Evolutionary conservation across 495 filamentous ascomycete genomes (phyloP), one percentile per base, ranked within the genome.

Genomic region (Copromyces sp.): DNA sequence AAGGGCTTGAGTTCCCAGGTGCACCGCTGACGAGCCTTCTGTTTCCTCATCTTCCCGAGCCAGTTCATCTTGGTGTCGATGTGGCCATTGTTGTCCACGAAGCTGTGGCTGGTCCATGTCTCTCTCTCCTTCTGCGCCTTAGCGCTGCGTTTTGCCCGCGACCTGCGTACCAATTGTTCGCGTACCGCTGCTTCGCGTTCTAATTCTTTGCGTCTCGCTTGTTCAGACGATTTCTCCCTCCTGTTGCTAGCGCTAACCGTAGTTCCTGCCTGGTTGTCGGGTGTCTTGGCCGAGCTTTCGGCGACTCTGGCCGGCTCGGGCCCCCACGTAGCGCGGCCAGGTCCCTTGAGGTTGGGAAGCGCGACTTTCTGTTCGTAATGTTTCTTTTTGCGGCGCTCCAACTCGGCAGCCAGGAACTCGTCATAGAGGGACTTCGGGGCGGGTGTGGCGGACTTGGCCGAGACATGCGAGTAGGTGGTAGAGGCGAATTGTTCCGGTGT

Each of bases 181-280:
- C 2, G 9, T 9, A n/a, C n/a, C 24, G 35, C 35, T 47, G n/a
- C n/a, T 47, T 24, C 24, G 24, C 24, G 24, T 24, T 24, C 24
- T 24, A 1, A 0, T 24, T 24, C 24, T 1, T 24, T 24, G 24
- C 24, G 24, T 24, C 24, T 24, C 24, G 24, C 2, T 6, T 3
- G 17, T 0, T 3, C 3, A 3, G n/a, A 3, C n/a, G 35, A 37
- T 20, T 45, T 20, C 8, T 20, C n/a, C 0, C 1, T n/a, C 16
- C 3, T 17, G 0, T 47, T 20, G 0, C 3, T 47, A 9, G 9
- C 0, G 39, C 39, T 37, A 1, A 5, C 35, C 17, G 0, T 44
- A 17, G 17, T 16, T 7, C 0, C 3, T n/a, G 0, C 17, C 3
- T 0, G 9, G 17, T 7, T 2, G 2, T n/a, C 17, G 2, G 45